These are phyloP conservation scores for Fistulinella cinereoalba DNA, from an alignment of 1,284 basidiomycete species.

Conservation along the genomic window DNA sequence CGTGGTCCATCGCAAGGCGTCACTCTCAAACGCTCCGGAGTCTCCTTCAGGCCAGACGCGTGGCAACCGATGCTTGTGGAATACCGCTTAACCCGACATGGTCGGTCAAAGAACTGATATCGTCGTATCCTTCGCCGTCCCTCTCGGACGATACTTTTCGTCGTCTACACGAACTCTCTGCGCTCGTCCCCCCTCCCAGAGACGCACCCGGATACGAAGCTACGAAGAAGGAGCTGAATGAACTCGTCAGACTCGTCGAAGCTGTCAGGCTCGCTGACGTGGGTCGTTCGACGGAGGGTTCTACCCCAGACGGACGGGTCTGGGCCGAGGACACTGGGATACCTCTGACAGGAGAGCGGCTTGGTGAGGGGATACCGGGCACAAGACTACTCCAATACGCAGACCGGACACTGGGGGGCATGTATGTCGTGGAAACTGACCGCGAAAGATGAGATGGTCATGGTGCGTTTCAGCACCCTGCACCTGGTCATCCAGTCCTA, in stretches of 20 bases:
- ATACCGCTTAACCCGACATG: constrained; percentile 67
- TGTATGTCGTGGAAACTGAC: constrained; percentile 48
- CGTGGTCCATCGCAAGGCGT: constrained; percentile 7
- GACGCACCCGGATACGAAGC: constrained; percentile 48
- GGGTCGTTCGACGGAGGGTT: constrained; percentile 17
- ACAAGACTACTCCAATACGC: constrained; percentile 50
- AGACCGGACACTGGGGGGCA: constrained; percentile 41
- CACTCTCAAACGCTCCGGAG: background rate
- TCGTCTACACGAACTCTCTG: constrained; percentile 66
- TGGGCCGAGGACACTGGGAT: constrained; percentile 42
- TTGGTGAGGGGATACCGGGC: constrained; percentile 36
- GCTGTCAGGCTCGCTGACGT: constrained; percentile 67
- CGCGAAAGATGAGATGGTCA: constrained; percentile 33
- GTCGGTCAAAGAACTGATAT: constrained; percentile 71
- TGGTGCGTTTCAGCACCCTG: background rate
- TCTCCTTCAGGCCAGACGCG: constrained; percentile 8
- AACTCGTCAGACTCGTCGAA: constrained; percentile 70
- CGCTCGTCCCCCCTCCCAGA: constrained; percentile 59
- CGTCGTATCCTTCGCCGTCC: constrained; percentile 68
- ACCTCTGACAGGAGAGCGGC: constrained; percentile 20
- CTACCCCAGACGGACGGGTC: constrained; percentile 45
- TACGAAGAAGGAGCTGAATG: constrained; percentile 59
- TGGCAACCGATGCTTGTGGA: constrained; percentile 51
- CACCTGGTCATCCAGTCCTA: too few relatives aligned
- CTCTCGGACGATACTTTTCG: constrained; percentile 54